phyloP scores from a whole-genome alignment of 2,329 filamentous ascomycete species.

The Fusarium haematococcum region DNA sequence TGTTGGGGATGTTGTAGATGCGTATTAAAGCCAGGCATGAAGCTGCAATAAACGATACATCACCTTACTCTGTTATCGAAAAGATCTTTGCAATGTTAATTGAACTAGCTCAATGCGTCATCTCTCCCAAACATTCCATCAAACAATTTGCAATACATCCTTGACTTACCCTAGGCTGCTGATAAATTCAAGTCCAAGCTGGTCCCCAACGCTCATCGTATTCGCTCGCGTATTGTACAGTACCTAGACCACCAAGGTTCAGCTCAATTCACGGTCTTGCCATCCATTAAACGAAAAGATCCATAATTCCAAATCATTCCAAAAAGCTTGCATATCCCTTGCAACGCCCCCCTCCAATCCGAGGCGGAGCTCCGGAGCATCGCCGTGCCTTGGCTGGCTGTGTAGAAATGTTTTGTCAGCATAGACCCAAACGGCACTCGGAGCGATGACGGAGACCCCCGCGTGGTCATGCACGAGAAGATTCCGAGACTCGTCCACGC shows the following conservation, averaged over 20 bases:
- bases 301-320: conserved; percentile 32
- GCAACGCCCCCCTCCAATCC: background rate
- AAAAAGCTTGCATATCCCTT: background rate
- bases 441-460: conserved; percentile 14
- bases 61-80: background rate
- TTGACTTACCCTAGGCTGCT: background rate
- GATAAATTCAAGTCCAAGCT: background rate
- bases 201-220: background rate
- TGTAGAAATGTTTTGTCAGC: conserved; percentile 34
- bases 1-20: background rate
- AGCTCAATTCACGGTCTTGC: background rate
- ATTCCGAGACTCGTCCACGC: conserved; percentile 2
- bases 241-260: background rate
- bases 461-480: conserved; percentile 15
- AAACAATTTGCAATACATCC: background rate
- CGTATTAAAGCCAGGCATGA: background rate
- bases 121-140: background rate
- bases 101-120: background rate
- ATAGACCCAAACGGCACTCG: conserved; percentile 25
- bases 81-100: background rate
- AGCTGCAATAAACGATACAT: background rate
- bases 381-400: background rate
- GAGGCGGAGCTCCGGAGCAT: background rate
- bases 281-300: background rate
- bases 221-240: background rate